Evolutionary conservation across 2,329 filamentous ascomycete genomes (phyloP), one percentile per base, ranked within the genome.

Genomic region (Ophiocordyceps polyrhachis-furcata): DNA sequence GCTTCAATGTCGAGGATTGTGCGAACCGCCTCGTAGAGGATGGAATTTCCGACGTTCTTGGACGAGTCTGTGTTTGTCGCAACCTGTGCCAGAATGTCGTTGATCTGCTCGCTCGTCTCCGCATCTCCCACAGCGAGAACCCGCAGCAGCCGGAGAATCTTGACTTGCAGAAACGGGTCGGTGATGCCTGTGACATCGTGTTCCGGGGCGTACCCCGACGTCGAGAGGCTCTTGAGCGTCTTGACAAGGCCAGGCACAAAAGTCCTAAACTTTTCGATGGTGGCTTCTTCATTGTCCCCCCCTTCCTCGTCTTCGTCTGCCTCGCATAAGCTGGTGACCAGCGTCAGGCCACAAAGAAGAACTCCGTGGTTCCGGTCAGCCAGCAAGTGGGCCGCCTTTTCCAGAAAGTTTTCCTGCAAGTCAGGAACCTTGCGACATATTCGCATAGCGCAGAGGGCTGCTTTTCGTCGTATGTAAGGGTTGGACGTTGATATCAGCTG

Each of bases 371-470:
- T 98, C 49, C 91, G 74, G 62, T 98, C 91, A 23, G 86, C 83
- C 20, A 98, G 68, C 11, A 98, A 71, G 25, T 85, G 73, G 49
- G 91, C 83, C 15, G 89, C 84, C 62, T 96, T 96, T 49, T 98
- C 91, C 47, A 95, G 60, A 58, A 98, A 98, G 64, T 98, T 88
- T 61, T 98, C 93, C 62, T 94, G 86, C 45, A 98, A 67, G 61
- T 98, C 91, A 6, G 93, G 91, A 12, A 98, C 91, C 64, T 98
- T 98, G 55, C 87, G 82, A 66, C 88, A 95, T 71, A 98, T 95
- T 52, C 88, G 78, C 91, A 98, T 98, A 43, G 91, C 91, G 64
- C 91, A 98, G n/a, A 98, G 73, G 4, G 91, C 91, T 17, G 91
- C 91, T 69, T 98, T 98, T 54, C 91, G 78, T 54, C 91, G 77